Percentiles rank a stretch among this genome's conserved stretches.
Evolutionary conservation across 2,329 filamentous ascomycete species (phyloP).

Genomic region (Penicillium capsulatum): DNA sequence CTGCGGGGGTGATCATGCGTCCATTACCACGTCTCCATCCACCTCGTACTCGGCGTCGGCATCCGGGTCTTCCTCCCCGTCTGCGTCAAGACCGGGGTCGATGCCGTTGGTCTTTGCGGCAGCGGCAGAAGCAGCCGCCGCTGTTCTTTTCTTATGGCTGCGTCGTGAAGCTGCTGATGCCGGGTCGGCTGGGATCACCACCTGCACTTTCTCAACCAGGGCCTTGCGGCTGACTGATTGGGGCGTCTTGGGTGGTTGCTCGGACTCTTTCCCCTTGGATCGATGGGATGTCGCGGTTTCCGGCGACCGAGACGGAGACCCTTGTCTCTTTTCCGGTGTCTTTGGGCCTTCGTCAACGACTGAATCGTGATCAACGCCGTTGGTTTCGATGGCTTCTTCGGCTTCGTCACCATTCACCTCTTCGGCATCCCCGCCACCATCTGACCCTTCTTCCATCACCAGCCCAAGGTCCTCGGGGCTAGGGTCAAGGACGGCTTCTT

Average conservation of each 20-base stretch:
- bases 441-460: constrained; percentile 6
- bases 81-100: constrained; percentile 16
- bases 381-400: constrained; percentile 8
- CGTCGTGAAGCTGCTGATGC: constrained; percentile 14
- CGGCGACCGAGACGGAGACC: constrained; percentile 15
- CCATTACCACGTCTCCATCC: constrained; percentile 29
- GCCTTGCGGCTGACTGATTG: constrained; percentile 20
- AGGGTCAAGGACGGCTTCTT: constrained; percentile 14
- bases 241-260: constrained; percentile 13
- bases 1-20: constrained; percentile 19
- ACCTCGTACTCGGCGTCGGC: constrained; percentile 24
- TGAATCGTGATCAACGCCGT: constrained; percentile 11
- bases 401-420: constrained; percentile 10
- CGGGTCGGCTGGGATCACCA: constrained; percentile 28
- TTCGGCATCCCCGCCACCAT: constrained; percentile 3
- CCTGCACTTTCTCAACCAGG: constrained; percentile 22
- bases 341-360: too few species aligned
- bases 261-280: constrained; percentile 11
- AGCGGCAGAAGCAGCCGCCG: background rate
- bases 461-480: constrained; percentile 9
- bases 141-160: constrained; percentile 8
- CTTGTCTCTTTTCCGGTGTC: constrained; percentile 16
- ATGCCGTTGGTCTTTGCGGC: constrained; percentile 19
- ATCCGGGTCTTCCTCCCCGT: constrained; percentile 30
- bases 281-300: constrained; percentile 12